Evolutionary conservation across 2,329 filamentous ascomycete genomes (phyloP), one percentile per base, ranked within the genome.

Genomic region (Colletotrichum sp.): DNA sequence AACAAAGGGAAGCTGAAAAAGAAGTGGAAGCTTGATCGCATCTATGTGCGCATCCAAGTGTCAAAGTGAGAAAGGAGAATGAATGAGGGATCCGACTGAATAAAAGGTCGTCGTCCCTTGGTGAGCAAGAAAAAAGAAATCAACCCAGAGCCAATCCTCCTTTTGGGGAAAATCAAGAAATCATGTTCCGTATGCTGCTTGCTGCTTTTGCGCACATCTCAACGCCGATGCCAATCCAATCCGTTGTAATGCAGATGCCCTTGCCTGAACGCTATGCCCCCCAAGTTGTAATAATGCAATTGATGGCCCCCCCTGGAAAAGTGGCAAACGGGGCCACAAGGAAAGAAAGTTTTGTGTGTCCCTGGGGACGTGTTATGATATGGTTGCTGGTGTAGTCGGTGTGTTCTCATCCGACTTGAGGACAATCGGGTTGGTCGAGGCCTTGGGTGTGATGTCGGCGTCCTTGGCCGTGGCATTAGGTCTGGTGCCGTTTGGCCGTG

Each of bases 401-500:
- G 65, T 72, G 39, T 76, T 77, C 27, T 70, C 75, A 25, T 71
- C 62, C 13, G 43, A 48, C 32, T 66, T 74, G 43, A 65, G 32
- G 18, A 67, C 36, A 10, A 68, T 62, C 2, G 76, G 69, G 52
- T 77, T 77, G 62, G 67, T 68, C 22, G 75, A 71, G n/a, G 75
- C 71, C 27, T 74, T 70, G 34, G 76, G 75, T 25, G 75, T 77
- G 18, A 77, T 39, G 22, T 77, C 73, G 58, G 73, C 36, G 27
- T 73, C 70, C 28, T 68, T 75, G 2, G 25, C 18, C 16, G 22
- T 48, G 22, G 34, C 56, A 7, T 60, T 27, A 39, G 76, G 67
- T 61, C 60, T 77, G 52, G 67, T 75, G 65, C 76, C 76, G 27
- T 71, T 77, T 22, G 75, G 75, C 43, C 68, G 75, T 65, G 48